Conservation (phyloP, 768 basidiomycete genomes). For the Trametes cingulata region DNA sequence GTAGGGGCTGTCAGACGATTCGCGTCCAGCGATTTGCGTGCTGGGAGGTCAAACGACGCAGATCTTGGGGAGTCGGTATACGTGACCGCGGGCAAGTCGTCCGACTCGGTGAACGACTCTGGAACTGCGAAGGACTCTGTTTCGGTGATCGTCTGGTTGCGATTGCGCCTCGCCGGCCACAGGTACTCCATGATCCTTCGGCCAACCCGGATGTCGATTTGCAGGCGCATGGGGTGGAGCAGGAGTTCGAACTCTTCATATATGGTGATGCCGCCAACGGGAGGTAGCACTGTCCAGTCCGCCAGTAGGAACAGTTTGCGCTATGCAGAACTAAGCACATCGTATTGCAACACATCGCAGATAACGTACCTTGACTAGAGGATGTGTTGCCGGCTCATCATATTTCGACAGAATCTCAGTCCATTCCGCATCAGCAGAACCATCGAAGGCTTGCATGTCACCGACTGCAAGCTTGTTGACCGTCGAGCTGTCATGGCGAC, state of each 20-base stretch:
- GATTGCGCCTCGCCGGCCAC: constrained; percentile 65
- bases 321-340: constrained; percentile 36
- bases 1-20: constrained; percentile 39
- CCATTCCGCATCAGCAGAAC: constrained; percentile 78
- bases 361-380: constrained; percentile 64
- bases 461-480: constrained; percentile 74
- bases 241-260: constrained; percentile 80
- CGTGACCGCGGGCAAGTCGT: constrained; percentile 13
- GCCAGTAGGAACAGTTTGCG: constrained; percentile 72
- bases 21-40: constrained; percentile 37
- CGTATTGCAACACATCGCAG: constrained; percentile 2
- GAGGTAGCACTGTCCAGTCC: constrained; percentile 82
- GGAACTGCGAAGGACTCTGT: constrained; percentile 16
- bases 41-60: constrained; percentile 23
- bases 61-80: constrained; percentile 23
- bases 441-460: constrained; percentile 85
- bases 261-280: constrained; percentile 92
- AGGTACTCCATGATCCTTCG: constrained; percentile 85
- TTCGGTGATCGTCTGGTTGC: constrained; percentile 29
- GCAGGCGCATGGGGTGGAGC: constrained; percentile 84
- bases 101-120: constrained; percentile 3
- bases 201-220: constrained; percentile 83
- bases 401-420: constrained; percentile 85
- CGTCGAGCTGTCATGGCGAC: constrained; percentile 84
- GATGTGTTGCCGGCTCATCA: constrained; percentile 67